Evolutionary conservation across 2,329 filamentous ascomycete genomes (phyloP).

Genomic region (Phoma herbarum): DNA sequence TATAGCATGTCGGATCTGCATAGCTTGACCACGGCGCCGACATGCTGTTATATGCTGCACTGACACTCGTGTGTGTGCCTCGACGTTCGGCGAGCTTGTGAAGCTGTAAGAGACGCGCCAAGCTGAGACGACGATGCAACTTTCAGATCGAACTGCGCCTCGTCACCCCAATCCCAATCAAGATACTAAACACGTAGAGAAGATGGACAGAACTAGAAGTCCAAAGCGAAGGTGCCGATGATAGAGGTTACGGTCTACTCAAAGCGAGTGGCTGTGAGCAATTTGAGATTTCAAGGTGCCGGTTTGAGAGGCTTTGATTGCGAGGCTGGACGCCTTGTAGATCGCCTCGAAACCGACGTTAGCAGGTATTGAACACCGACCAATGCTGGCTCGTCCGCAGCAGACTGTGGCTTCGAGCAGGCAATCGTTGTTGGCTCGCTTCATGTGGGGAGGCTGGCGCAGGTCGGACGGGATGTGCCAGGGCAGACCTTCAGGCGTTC

Average conservation of each 20-base stretch:
- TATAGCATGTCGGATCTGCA: slow-evolving; percentile 23
- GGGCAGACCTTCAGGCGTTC: not conserved
- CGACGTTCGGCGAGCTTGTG: not conserved
- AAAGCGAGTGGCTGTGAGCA: slow-evolving; percentile 6
- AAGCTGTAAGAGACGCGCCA: not conserved
- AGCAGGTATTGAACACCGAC: slow-evolving; percentile 3
- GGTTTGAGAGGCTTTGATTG: slow-evolving; percentile 4
- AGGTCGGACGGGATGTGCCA: slow-evolving; percentile 1
- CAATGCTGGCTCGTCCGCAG: not conserved
- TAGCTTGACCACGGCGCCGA: slow-evolving; percentile 19
- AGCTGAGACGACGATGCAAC: slow-evolving; percentile 1
- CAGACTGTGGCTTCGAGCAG: slow-evolving; percentile 4
- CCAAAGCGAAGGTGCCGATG: not conserved
- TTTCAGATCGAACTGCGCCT: slow-evolving; percentile 1
- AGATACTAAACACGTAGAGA: not conserved
- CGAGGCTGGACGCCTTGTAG: slow-evolving; percentile 26
- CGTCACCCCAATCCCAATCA: not conserved
- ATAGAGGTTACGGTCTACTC: not conserved
- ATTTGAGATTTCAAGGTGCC: not conserved
- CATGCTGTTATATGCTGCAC: not conserved
- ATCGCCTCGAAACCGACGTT: slow-evolving; percentile 17
- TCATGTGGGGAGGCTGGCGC: not conserved
- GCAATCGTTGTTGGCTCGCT: slow-evolving; percentile 4
- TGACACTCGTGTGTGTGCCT: not conserved
- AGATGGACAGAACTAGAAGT: not conserved